A percentile compares a stretch with the other conserved stretches of the same genome.
These are phyloP conservation scores for Blastobotrys proliferans DNA, from an alignment of 1,139 yeast genomes.

Conservation along the genomic window DNA sequence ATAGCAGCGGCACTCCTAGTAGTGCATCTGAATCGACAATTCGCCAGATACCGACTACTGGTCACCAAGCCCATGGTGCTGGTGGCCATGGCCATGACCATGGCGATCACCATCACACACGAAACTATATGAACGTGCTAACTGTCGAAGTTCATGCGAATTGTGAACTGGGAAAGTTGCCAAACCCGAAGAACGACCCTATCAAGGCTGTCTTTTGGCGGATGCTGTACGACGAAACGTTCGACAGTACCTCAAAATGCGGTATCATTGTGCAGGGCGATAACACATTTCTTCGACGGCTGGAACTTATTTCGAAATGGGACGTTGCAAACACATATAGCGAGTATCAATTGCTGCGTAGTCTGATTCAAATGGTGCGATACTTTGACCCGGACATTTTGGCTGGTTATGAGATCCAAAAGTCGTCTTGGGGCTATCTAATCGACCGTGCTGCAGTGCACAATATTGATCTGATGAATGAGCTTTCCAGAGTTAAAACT, in stretches of 20 bases:
- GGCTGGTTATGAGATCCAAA: constrained; percentile 79
- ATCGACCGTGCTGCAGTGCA: constrained; percentile 57
- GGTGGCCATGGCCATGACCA: not conserved
- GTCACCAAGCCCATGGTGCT: too few relatives aligned
- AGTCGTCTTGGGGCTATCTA: constrained; percentile 84
- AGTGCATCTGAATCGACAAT: too few relatives aligned
- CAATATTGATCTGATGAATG: constrained; percentile 50
- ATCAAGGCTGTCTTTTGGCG: constrained; percentile 61
- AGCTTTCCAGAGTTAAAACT: constrained; percentile 39
- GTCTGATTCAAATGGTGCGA: constrained; percentile 53
- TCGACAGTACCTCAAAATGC: constrained; percentile 10
- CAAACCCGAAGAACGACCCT: constrained; percentile 65
- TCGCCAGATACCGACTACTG: too few relatives aligned
- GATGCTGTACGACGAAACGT: constrained; percentile 25
- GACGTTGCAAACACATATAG: constrained; percentile 34
- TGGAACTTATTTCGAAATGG: constrained; percentile 14
- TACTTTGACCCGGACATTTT: constrained; percentile 80
- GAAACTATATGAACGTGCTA: constrained; percentile 48
- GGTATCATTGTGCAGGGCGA: constrained; percentile 26
- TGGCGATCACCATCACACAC: not conserved
- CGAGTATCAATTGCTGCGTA: constrained; percentile 56
- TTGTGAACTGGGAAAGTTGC: constrained; percentile 46
- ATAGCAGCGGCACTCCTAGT: too few relatives aligned
- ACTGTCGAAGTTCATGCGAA: constrained; percentile 65
- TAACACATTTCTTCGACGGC: constrained; percentile 11